Conservation (phyloP, 306 rosid species). For the Fagus sylvatica region DNA sequence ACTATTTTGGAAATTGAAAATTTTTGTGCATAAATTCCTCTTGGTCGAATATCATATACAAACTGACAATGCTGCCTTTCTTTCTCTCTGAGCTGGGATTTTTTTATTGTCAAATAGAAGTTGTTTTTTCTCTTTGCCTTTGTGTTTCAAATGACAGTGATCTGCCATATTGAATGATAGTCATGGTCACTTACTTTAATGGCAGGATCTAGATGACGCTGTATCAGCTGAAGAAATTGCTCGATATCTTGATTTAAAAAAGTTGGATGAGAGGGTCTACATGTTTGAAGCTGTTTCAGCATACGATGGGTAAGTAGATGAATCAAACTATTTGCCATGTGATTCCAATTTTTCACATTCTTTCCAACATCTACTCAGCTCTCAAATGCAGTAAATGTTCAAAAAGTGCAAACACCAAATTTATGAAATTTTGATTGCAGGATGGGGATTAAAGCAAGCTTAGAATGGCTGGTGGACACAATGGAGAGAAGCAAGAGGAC, state of each 20-base stretch:
- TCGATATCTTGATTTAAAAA: constrained; percentile 86
- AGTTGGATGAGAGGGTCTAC: constrained; percentile 92
- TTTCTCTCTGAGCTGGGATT: not conserved
- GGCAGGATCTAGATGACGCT: constrained; percentile 84
- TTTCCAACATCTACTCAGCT: constrained; percentile 13
- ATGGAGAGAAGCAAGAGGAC: constrained; percentile 99
- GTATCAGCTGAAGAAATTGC: constrained; percentile 83
- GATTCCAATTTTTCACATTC: not conserved
- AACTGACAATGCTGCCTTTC: not conserved
- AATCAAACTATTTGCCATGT: constrained; percentile 19
- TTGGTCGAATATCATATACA: not conserved
- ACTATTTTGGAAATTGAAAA: not conserved
- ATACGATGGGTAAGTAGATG: constrained; percentile 74
- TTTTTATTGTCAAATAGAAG: not conserved
- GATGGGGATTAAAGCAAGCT: constrained; percentile 82
- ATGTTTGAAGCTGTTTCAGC: constrained; percentile 97
- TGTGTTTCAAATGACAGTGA: constrained; percentile 9
- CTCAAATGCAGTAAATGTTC: not conserved
- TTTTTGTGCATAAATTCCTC: not conserved
- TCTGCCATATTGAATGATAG: not conserved
- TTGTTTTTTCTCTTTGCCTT: not conserved
- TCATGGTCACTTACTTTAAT: not conserved
- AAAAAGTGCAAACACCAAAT: not conserved
- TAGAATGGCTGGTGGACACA: constrained; percentile 93
- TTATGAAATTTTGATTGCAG: constrained; percentile 48